These are phyloP conservation scores for Clitoria ternatea DNA, from an alignment of 306 rosid genomes.

Conservation along the genomic window DNA sequence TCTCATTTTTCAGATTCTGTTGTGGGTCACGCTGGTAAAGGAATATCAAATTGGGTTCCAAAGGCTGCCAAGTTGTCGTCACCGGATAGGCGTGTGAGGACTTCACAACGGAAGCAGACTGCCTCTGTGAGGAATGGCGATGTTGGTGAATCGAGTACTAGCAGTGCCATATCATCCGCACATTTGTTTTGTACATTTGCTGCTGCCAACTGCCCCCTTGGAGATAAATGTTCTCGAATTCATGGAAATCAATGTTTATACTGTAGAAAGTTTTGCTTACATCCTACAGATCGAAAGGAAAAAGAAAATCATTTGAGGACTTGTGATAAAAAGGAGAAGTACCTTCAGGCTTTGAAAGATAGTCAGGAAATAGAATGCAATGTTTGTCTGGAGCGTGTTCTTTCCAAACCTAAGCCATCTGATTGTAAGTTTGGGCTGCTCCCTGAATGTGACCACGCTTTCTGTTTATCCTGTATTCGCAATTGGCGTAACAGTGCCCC, in stretches of 20 bases:
- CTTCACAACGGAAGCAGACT: slow-evolving; percentile 24
- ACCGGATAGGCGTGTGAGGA: slow-evolving; percentile 38
- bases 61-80: slow-evolving; percentile 36
- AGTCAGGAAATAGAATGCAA: slow-evolving; percentile 93
- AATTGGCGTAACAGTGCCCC: slow-evolving; percentile 91
- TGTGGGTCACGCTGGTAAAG: slow-evolving; percentile 16
- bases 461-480: slow-evolving; percentile 85
- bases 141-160: slow-evolving; percentile 41
- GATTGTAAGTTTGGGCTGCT: slow-evolving; percentile 89
- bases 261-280: slow-evolving; percentile 83
- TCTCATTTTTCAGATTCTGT: slow-evolving; percentile 35
- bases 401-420: slow-evolving; percentile 60
- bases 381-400: slow-evolving; percentile 83
- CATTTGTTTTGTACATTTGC: slow-evolving; percentile 62
- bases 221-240: slow-evolving; percentile 60
- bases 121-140: slow-evolving; percentile 28
- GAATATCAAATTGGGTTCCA: slow-evolving; percentile 43
- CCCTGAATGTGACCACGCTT: slow-evolving; percentile 90
- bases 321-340: slow-evolving; percentile 72
- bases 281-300: slow-evolving; percentile 63
- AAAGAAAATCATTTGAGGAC: slow-evolving; percentile 61
- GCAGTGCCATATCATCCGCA: slow-evolving; percentile 39
- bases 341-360: slow-evolving; percentile 55
- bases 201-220: slow-evolving; percentile 72
- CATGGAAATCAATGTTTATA: slow-evolving; percentile 78